phyloP scores from a whole-genome alignment of 805 yeast species.

The Tanozyma kutaoensis region DNA sequence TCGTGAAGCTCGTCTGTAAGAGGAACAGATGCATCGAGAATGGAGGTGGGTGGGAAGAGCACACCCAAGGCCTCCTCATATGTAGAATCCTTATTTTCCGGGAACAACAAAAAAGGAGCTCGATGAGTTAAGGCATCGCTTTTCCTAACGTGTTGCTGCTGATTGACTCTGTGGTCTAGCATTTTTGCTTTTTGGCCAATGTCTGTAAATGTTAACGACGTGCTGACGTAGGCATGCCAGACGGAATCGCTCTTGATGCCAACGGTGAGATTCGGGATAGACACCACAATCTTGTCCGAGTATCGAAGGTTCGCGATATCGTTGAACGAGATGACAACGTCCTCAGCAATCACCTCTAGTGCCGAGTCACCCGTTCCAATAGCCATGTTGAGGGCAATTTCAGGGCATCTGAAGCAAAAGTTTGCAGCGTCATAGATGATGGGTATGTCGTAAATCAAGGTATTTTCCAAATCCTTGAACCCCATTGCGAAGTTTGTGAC shows the following conservation, averaged over 20 bases:
- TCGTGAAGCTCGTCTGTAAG: constrained; percentile 23
- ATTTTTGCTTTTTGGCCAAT: constrained; percentile 42
- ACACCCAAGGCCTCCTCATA: constrained; percentile 40
- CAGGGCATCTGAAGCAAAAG: constrained; percentile 41
- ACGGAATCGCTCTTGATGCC: constrained; percentile 8
- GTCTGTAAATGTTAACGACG: constrained; percentile 48
- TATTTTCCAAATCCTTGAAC: constrained; percentile 64
- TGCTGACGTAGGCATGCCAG: constrained; percentile 29
- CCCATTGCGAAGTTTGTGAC: constrained; percentile 44
- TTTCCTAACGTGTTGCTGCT: constrained; percentile 48
- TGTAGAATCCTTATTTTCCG: constrained; percentile 28
- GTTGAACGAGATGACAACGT: constrained; percentile 31
- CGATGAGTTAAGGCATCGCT: constrained; percentile 84
- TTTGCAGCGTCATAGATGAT: constrained; percentile 57
- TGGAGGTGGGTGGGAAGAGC: constrained; percentile 44
- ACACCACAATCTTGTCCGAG: constrained; percentile 37
- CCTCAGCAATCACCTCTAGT: constrained; percentile 7
- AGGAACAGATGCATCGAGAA: constrained; percentile 56
- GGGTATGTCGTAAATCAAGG: constrained; percentile 43
- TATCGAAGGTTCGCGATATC: constrained; percentile 64
- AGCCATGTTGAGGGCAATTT: constrained; percentile 26
- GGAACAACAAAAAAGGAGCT: constrained; percentile 54
- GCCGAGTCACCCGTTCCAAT: constrained; percentile 11
- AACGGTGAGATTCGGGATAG: constrained; percentile 33
- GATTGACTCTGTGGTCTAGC: constrained; percentile 32